Evolutionary conservation across 164 flowering plant genomes (phyloP).

Genomic region (Paratinospora sagittata): DNA sequence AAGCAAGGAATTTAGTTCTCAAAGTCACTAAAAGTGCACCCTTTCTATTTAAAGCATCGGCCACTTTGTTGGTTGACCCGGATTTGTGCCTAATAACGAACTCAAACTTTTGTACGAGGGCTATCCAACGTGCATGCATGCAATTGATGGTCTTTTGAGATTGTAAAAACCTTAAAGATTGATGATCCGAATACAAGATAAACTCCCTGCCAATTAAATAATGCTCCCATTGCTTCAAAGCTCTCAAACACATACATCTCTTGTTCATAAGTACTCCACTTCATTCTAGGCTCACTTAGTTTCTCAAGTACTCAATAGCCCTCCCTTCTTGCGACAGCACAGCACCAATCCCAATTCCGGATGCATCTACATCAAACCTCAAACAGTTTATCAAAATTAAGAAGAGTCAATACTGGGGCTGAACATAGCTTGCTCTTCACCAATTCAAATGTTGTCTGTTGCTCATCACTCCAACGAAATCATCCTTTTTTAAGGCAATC

Average conservation of each 20-base stretch:
- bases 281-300: not conserved
- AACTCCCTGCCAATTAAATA: not conserved
- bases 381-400: not conserved
- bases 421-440: not conserved
- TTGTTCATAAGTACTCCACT: not conserved
- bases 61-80: not conserved
- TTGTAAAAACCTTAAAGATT: not conserved
- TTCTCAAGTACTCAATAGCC: not conserved
- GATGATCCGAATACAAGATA: slow-evolving; percentile 4
- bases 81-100: not conserved
- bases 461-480: not conserved
- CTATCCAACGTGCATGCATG: not conserved
- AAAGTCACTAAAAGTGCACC: too few species aligned
- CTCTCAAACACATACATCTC: not conserved
- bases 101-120: not conserved
- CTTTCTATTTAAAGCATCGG: not conserved
- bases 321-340: slow-evolving; percentile 1
- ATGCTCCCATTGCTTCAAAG: not conserved
- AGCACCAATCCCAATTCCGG: not conserved
- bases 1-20: too few species aligned
- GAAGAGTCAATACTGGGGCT: not conserved
- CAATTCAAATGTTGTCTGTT: too few species aligned
- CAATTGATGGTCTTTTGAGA: not conserved
- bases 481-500: not conserved
- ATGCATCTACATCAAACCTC: slow-evolving; percentile 7